Base-by-base conservation (phyloP, 169 alveolate genomes). In the Pseudocohnilembus persalinus region DNA sequence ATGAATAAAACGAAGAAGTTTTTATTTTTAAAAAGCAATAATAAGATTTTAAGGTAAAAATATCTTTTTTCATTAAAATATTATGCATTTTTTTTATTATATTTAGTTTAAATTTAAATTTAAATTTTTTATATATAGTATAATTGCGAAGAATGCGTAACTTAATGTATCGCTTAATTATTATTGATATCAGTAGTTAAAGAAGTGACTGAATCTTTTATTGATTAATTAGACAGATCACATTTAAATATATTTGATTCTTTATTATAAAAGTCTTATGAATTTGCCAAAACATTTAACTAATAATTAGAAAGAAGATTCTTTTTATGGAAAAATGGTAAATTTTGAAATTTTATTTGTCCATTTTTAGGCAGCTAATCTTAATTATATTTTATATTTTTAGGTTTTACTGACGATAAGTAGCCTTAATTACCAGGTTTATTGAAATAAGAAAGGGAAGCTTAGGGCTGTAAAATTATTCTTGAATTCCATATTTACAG, bases 341-440 rank as follows among this genome's bases (percentile, higher is more conserved):
- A n/a, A 33, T 32, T 64, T 76, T 76, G 6, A 1, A 76, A 35
- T 49, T 0, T 31, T 35, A 34, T 49, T 27, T 26, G 29, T 75
- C 29, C 1, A 6, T 29, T 29, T 75, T 6, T 25, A 15, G 26
- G 26, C 6, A 15, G 31, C 26, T n/a, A 15, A 73, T 15, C 6
- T 73, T n/a, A 15, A 73, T 1, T 73, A 73, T 73, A 73, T 73
- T 15, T 73, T 73, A n/a, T 73, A 73, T 73, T 15, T 78, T 28
- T 32, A 29, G 95, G 95, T 15, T 88, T 89, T 76, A 83, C 86
- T 87, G 27, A 82, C 29, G 93, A 92, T 33, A 31, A 84, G 33
- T 84, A 89, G n/a, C n/a, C n/a, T 30, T 84, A 85, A 65, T 80
- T 92, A 25, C 95, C 95, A 29, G 95, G 95, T 0, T 76, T 92